These are phyloP conservation scores for Cajanus cajan DNA, from an alignment of 306 rosid species.

Conservation along the genomic window DNA sequence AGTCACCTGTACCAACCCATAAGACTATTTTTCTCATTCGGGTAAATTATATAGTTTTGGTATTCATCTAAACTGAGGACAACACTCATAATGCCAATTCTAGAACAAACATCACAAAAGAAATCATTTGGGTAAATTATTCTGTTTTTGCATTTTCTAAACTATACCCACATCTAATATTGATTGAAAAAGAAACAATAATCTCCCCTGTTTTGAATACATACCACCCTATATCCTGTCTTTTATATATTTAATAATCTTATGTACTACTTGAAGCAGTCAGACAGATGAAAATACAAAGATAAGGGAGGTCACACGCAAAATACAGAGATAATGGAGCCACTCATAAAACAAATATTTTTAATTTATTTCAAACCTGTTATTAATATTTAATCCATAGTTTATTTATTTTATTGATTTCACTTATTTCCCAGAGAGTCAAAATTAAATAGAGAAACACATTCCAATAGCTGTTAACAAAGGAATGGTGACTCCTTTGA, in stretches of 20 bases:
- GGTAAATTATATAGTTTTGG: too few relatives aligned
- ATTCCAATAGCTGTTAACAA: background rate
- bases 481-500: background rate
- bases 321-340: background rate
- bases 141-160: too few relatives aligned
- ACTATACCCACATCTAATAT: background rate
- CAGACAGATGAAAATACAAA: background rate
- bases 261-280: background rate
- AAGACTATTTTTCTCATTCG: background rate
- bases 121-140: background rate
- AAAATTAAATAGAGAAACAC: background rate
- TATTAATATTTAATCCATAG: background rate
- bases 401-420: background rate
- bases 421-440: background rate
- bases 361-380: background rate
- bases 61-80: too few relatives aligned
- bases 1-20: background rate
- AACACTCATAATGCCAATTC: background rate
- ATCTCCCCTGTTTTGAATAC: background rate
- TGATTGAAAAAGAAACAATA: background rate
- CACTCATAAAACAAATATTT: background rate
- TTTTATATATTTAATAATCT: background rate
- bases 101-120: background rate
- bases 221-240: background rate
- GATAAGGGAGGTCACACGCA: background rate